phyloP scores from a whole-genome alignment of 352 stramenopile species.

The Thalassiosira mediterranea region DNA sequence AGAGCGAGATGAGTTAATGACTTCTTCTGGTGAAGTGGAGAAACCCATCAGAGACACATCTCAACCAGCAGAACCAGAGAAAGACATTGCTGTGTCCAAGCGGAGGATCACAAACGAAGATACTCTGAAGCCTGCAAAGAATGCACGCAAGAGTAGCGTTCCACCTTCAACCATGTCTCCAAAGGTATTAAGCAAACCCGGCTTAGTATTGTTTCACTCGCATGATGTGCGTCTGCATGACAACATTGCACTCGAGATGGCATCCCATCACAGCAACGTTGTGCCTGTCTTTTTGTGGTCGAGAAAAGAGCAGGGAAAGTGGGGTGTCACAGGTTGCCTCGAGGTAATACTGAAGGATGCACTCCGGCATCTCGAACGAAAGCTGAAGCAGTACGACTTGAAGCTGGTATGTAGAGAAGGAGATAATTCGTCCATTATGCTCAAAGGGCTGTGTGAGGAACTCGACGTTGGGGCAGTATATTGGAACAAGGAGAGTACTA shows the following conservation, averaged over 20 bases:
- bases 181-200: not conserved
- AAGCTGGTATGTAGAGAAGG: conserved; percentile 33
- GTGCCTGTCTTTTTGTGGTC: conserved; percentile 55
- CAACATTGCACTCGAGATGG: conserved; percentile 36
- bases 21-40: not conserved
- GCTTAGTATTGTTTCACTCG: conserved; percentile 44
- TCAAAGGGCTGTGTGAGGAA: conserved; percentile 20
- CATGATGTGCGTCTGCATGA: conserved; percentile 56
- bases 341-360: conserved; percentile 52
- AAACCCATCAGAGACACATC: conserved; percentile 7
- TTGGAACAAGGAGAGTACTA: conserved; percentile 49
- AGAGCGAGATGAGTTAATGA: not conserved
- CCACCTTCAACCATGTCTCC: not conserved
- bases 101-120: too few species aligned
- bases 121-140: too few species aligned
- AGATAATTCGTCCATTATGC: conserved; percentile 10
- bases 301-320: conserved; percentile 24
- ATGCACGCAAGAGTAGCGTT: not conserved
- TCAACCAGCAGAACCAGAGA: not conserved
- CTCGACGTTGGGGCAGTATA: conserved; percentile 27
- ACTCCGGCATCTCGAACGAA: conserved; percentile 16
- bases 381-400: conserved; percentile 30
- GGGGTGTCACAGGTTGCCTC: conserved; percentile 32
- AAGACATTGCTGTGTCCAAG: too few species aligned
- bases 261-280: conserved; percentile 19